phyloP scores from a whole-genome alignment of 495 filamentous ascomycete genomes.

The Penicillium paxilli region DNA sequence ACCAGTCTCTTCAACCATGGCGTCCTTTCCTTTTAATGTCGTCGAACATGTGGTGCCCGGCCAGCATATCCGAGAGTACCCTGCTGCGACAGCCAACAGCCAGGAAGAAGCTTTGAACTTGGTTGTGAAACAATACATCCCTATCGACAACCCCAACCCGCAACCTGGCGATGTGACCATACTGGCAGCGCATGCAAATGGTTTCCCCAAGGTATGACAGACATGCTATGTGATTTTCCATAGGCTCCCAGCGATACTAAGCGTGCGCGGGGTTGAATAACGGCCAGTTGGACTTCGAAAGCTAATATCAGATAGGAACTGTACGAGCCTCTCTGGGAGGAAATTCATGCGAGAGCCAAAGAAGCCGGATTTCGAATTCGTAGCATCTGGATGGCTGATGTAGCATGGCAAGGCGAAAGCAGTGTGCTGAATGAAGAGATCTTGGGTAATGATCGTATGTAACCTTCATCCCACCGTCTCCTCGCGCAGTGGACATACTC shows the following conservation, averaged over 20 bases:
- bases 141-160: constrained; percentile 61
- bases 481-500: not conserved
- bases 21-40: constrained; percentile 45
- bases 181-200: constrained; percentile 82
- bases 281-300: not conserved
- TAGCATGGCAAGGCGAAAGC: constrained; percentile 73
- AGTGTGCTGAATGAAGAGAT: constrained; percentile 70
- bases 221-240: not conserved
- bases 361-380: constrained; percentile 66
- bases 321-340: constrained; percentile 86
- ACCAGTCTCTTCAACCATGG: constrained; percentile 17
- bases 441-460: constrained; percentile 77
- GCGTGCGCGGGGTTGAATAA: too few species aligned
- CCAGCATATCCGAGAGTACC: constrained; percentile 75
- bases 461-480: not conserved
- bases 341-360: constrained; percentile 58
- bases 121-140: constrained; percentile 82
- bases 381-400: constrained; percentile 85
- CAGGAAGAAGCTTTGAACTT: constrained; percentile 66
- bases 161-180: constrained; percentile 77
- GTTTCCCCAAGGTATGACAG: constrained; percentile 73
- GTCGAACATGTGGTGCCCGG: constrained; percentile 62
- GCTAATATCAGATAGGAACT: constrained; percentile 58
- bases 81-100: constrained; percentile 57
- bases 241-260: too few species aligned